A percentile compares a stretch with the other conserved stretches of the same genome.
These are phyloP conservation scores for Bassia scoparia DNA, from an alignment of 148 eudicot species.

Conservation along the genomic window DNA sequence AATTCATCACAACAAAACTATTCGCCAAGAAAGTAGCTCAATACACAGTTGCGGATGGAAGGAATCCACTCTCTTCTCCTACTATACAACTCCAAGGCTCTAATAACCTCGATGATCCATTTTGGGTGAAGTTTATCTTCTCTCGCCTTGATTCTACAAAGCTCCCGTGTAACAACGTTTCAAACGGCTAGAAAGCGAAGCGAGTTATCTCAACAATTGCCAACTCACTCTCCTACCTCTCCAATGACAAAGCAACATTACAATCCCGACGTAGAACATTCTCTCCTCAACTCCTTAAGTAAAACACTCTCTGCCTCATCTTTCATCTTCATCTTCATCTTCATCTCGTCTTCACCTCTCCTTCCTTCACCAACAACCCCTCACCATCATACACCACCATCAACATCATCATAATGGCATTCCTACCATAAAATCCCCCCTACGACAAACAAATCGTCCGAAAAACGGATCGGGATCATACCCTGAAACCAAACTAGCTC, in stretches of 20 bases:
- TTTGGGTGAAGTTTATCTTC: slow-evolving; percentile 51
- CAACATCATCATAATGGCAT: background rate
- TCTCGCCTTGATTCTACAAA: slow-evolving; percentile 61
- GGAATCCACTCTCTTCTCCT: slow-evolving; percentile 52
- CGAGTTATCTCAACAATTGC: slow-evolving; percentile 52
- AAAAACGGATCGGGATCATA: slow-evolving; percentile 51
- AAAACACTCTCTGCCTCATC: background rate
- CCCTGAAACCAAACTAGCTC: slow-evolving; percentile 43
- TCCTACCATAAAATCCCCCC: slow-evolving; percentile 1
- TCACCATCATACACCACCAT: background rate
- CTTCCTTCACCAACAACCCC: background rate
- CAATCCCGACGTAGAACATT: slow-evolving; percentile 50
- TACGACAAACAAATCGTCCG: slow-evolving; percentile 41
- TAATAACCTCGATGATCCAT: slow-evolving; percentile 57
- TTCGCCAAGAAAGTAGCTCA: slow-evolving; percentile 72
- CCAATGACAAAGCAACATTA: slow-evolving; percentile 42
- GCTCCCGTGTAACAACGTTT: slow-evolving; percentile 57
- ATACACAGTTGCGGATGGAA: slow-evolving; percentile 45
- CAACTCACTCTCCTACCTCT: slow-evolving; percentile 62
- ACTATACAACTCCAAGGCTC: slow-evolving; percentile 66
- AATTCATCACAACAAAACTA: slow-evolving; percentile 78
- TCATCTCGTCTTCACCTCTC: slow-evolving; percentile 11
- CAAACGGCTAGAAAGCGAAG: slow-evolving; percentile 65
- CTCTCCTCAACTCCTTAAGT: slow-evolving; percentile 24
- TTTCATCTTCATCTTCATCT: background rate